Conservation (phyloP, 2,329 filamentous ascomycete genomes). For the Beauveria australis region DNA sequence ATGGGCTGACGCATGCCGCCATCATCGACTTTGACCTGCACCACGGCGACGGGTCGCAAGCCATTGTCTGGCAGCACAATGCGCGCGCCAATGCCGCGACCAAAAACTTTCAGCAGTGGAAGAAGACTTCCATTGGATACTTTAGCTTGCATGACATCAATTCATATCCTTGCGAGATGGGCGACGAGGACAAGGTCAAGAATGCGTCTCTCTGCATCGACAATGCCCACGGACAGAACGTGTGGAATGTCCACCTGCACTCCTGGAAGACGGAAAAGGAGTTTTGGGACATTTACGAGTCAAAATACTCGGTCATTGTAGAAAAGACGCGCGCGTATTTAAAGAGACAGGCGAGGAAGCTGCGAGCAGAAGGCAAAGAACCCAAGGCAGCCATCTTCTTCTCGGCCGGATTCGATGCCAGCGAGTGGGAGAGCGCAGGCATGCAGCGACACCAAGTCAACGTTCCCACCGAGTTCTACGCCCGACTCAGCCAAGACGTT, state of each 20-base stretch:
- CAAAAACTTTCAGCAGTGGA: conserved; percentile 67
- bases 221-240: conserved; percentile 83
- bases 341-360: conserved; percentile 58
- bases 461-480: conserved; percentile 94
- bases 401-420: conserved; percentile 94
- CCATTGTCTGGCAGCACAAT: conserved; percentile 89
- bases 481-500: conserved; percentile 78
- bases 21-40: conserved; percentile 91
- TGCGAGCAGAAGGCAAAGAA: conserved; percentile 49
- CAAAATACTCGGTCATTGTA: conserved; percentile 66
- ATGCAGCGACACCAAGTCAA: conserved; percentile 97
- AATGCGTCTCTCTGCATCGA: conserved; percentile 93
- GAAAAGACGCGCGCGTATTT: conserved; percentile 76
- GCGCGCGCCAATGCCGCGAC: conserved; percentile 51
- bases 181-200: conserved; percentile 87
- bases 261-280: conserved; percentile 74
- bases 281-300: conserved; percentile 84
- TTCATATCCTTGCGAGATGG: conserved; percentile 90
- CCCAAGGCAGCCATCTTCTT: conserved; percentile 87
- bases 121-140: conserved; percentile 85
- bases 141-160: conserved; percentile 98
- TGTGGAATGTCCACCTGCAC: conserved; percentile 95
- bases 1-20: conserved; percentile 86
- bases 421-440: conserved; percentile 81
- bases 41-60: conserved; percentile 91